Evolutionary conservation across 1,139 yeast species (phyloP), one percentile per base, ranked within the genome.

Genomic region (Debaryomyces psychrophilus): DNA sequence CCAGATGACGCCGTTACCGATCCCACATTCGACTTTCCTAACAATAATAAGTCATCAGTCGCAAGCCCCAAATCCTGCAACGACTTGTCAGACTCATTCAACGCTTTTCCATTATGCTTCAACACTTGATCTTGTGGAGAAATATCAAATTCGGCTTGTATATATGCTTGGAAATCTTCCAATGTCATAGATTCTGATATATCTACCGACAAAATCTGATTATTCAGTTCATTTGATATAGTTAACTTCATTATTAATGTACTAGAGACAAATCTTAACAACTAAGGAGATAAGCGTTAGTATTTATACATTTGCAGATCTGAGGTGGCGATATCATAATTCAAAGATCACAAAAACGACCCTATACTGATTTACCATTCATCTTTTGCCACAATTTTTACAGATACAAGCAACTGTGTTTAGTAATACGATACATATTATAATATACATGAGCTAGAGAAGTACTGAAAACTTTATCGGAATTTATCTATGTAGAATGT

Each of bases 61-160:
- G 62, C 63, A 18, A 85, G 57, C 0, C 77, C 82, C 43, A 81
- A 63, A 12, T 75, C 73, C 8, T 63, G 62, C 38, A 90, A 64
- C 0, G 81, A 65, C 44, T 65, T 64, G 4, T 57, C 51, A 6
- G 56, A 54, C 7, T 61, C 64, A 1, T 61, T 63, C 34, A 87
- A 57, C 5, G 68, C 59, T 31, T 67, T 68, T 44, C 79, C 79
- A 52, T 84, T 73, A 55, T 70, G 72, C 26, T 71, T 62, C 43
- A 87, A 57, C 11, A 74, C 64, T 59, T 85, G 88, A 18, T 67
- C 57, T 0, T 55, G 51, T 2, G 81, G 71, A 5, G 72, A 71
- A 31, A 85, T 75, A 20, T 72, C 77, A 17, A 90, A 79, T 58
- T 90, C 97, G 2, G 90, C 84, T 53, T 85, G 90, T 5, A 92